A percentile compares a stretch with the other conserved stretches of the same genome.
phyloP scores from a whole-genome alignment of 2,329 filamentous ascomycete genomes.

The Hortaea werneckii region DNA sequence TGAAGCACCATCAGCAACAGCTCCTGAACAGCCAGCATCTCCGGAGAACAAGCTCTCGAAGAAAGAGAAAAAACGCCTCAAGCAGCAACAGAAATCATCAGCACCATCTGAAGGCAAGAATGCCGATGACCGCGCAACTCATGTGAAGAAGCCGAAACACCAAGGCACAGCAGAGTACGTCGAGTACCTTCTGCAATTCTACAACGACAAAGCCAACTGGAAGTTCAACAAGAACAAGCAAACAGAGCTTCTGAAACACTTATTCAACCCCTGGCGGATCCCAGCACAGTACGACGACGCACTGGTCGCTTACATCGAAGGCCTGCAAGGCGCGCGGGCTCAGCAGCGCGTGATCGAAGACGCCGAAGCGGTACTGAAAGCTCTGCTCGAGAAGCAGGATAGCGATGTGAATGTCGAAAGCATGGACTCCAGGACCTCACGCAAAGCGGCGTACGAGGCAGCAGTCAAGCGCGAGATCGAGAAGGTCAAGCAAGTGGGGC shows the following conservation, averaged over 20 bases:
- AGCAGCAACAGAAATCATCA: neutral
- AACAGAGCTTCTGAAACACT: constrained; percentile 71
- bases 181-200: constrained; percentile 67
- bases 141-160: neutral
- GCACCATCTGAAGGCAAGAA: neutral
- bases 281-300: constrained; percentile 58
- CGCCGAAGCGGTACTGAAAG: constrained; percentile 51
- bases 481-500: constrained; percentile 14
- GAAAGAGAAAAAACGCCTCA: constrained; percentile 7
- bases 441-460: constrained; percentile 27
- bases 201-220: constrained; percentile 61
- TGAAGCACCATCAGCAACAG: neutral
- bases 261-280: constrained; percentile 62
- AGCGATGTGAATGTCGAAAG: constrained; percentile 36
- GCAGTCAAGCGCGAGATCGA: constrained; percentile 27
- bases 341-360: constrained; percentile 54
- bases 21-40: neutral
- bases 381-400: constrained; percentile 45
- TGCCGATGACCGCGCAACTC: neutral
- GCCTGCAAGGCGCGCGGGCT: constrained; percentile 65
- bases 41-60: constrained; percentile 3
- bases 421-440: constrained; percentile 27
- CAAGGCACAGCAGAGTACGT: constrained; percentile 48
- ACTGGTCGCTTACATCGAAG: constrained; percentile 68
- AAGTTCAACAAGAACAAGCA: constrained; percentile 97